These are phyloP conservation scores for Globisporangium irregulare DNA, from an alignment of 352 stramenopile genomes.

Conservation along the genomic window DNA sequence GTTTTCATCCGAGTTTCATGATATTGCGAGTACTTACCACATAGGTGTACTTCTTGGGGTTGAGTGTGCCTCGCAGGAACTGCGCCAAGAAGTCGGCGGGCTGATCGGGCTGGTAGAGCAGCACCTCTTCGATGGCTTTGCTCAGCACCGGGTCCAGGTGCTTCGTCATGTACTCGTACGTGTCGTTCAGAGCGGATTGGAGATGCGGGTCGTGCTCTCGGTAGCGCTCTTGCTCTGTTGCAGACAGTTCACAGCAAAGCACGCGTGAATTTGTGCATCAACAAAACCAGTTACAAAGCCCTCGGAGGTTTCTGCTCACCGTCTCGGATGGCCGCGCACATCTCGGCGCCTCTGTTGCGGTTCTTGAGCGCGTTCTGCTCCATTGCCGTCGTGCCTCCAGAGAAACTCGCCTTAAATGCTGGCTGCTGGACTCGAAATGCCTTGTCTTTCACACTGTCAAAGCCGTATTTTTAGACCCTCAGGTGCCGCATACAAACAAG, in stretches of 20 bases:
- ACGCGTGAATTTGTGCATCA: background rate
- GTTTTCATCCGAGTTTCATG: background rate
- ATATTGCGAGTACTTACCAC: constrained; percentile 31
- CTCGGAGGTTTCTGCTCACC: constrained; percentile 20
- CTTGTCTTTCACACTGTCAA: background rate
- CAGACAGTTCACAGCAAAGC: background rate
- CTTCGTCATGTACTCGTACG: constrained; percentile 75
- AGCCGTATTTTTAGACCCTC: background rate
- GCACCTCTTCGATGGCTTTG: constrained; percentile 58
- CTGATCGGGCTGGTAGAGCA: constrained; percentile 77
- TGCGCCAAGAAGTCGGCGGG: constrained; percentile 67
- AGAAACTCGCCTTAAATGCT: too few species aligned
- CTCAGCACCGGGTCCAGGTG: constrained; percentile 61
- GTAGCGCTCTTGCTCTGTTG: constrained; percentile 62
- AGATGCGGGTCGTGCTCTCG: constrained; percentile 48
- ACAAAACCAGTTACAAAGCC: too few species aligned
- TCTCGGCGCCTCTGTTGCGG: constrained; percentile 54
- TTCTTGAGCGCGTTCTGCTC: constrained; percentile 34
- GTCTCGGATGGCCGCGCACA: constrained; percentile 47
- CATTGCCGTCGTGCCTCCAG: constrained; percentile 18
- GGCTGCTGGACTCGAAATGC: background rate
- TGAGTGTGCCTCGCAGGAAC: constrained; percentile 59
- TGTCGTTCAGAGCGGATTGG: constrained; percentile 39
- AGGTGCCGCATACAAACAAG: too few species aligned
- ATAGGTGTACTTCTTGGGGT: constrained; percentile 74